These are phyloP conservation scores for Phytophthora capsici DNA, from an alignment of 352 stramenopile genomes.

Conservation along the genomic window DNA sequence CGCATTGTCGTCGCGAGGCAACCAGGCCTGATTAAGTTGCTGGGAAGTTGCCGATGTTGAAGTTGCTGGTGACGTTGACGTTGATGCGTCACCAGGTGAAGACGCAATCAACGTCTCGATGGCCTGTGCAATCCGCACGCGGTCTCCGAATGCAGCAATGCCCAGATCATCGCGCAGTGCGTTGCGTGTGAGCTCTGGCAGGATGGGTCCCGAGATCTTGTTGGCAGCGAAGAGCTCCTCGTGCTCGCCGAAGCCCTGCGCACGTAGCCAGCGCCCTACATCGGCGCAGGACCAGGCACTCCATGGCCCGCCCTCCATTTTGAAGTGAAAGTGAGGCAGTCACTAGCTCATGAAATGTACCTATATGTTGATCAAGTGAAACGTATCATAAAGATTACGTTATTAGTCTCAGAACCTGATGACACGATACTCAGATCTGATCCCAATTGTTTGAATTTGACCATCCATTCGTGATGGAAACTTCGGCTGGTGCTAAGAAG, in stretches of 20 bases:
- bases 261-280: conserved; percentile 45
- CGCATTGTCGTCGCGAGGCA: conserved; percentile 48
- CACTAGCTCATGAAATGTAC: conserved; percentile 6
- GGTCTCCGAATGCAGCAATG: conserved; percentile 66
- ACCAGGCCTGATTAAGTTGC: conserved; percentile 14
- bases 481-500: conserved; percentile 52
- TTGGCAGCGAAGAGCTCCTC: conserved; percentile 56
- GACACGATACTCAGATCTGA: conserved; percentile 25
- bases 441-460: neutral
- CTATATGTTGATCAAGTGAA: conserved; percentile 12
- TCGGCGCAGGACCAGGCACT: conserved; percentile 46
- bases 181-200: conserved; percentile 68
- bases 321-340: conserved; percentile 25
- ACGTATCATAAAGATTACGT: conserved; percentile 12
- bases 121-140: conserved; percentile 61
- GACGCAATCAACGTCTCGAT: conserved; percentile 54
- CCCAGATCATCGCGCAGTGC: conserved; percentile 70
- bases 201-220: conserved; percentile 63
- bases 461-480: conserved; percentile 12
- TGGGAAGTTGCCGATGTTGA: conserved; percentile 11
- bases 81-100: neutral
- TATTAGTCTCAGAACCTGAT: conserved; percentile 19
- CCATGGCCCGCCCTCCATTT: conserved; percentile 36
- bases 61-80: conserved; percentile 6
- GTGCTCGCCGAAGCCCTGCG: conserved; percentile 39